Conservation (phyloP, 176 grass and related monocot genomes). For the Aegilops umbellulata region DNA sequence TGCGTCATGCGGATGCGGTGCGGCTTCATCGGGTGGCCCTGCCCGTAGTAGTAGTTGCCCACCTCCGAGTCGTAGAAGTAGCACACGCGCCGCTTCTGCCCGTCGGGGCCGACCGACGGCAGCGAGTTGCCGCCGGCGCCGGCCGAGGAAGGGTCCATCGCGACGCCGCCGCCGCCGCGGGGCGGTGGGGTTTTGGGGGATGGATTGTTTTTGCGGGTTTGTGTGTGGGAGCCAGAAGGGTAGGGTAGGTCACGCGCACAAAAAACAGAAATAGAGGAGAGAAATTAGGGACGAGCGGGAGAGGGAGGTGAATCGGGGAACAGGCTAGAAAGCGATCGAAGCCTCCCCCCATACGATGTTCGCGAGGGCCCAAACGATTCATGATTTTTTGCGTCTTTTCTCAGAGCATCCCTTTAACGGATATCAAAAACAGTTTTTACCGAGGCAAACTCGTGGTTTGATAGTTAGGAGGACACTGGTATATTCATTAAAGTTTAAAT, state of each 20-base stretch:
- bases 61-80: slow-evolving; percentile 98
- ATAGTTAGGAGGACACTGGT: too few relatives aligned
- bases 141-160: slow-evolving; percentile 43
- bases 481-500: too few relatives aligned
- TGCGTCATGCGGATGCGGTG: slow-evolving; percentile 97
- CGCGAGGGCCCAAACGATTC: too few relatives aligned
- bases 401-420: too few relatives aligned
- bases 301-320: background rate
- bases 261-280: background rate
- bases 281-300: background rate
- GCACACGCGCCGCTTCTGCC: slow-evolving; percentile 83
- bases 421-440: too few relatives aligned
- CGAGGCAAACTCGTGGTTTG: too few relatives aligned
- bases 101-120: slow-evolving; percentile 54
- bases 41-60: slow-evolving; percentile 99
- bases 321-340: background rate
- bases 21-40: slow-evolving; percentile 89
- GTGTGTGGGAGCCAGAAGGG: background rate
- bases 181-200: slow-evolving; percentile 12
- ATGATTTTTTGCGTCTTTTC: too few relatives aligned
- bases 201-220: background rate
- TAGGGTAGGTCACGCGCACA: background rate
- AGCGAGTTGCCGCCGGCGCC: slow-evolving; percentile 72
- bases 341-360: background rate
- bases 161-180: slow-evolving; percentile 2